Evolutionary conservation across 257 asterid genomes (phyloP).

Genomic region (Solanum tarapatanum): DNA sequence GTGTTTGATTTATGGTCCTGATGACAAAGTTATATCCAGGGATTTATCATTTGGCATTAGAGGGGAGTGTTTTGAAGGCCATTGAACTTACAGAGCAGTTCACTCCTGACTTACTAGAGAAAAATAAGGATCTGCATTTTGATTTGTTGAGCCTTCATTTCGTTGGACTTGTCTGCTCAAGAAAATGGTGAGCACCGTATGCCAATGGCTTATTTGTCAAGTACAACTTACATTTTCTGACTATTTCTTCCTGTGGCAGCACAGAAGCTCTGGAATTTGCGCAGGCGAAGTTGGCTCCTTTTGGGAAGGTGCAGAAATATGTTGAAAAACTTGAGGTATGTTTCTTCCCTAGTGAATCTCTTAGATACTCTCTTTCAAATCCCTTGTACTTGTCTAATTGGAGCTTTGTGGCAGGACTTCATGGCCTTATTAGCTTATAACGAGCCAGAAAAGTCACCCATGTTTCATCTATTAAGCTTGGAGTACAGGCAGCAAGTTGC

Average conservation of each 20-base stretch:
- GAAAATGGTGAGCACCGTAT: slow-evolving; percentile 45
- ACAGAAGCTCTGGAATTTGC: slow-evolving; percentile 87
- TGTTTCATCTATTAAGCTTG: slow-evolving; percentile 72
- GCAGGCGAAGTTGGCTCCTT: slow-evolving; percentile 59
- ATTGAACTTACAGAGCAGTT: slow-evolving; percentile 69
- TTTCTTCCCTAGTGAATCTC: not conserved
- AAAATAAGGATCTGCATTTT: slow-evolving; percentile 68
- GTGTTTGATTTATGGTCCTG: not conserved
- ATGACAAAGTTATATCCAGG: slow-evolving; percentile 32
- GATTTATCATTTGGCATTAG: slow-evolving; percentile 45
- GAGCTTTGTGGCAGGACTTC: slow-evolving; percentile 46
- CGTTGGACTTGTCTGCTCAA: slow-evolving; percentile 61
- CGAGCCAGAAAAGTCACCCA: slow-evolving; percentile 89
- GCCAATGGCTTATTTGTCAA: not conserved
- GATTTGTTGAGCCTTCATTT: slow-evolving; percentile 86
- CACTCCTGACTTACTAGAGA: slow-evolving; percentile 64
- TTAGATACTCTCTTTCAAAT: not conserved
- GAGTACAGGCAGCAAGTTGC: slow-evolving; percentile 80
- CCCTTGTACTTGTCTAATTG: not conserved
- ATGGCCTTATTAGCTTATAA: slow-evolving; percentile 81
- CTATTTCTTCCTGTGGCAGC: slow-evolving; percentile 41
- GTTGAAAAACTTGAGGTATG: slow-evolving; percentile 71
- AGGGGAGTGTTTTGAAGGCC: slow-evolving; percentile 65
- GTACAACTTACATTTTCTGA: not conserved
- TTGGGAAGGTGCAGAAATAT: slow-evolving; percentile 64